Base-by-base conservation (phyloP, 306 rosid genomes). In the Cotoneaster glaucophyllus region DNA sequence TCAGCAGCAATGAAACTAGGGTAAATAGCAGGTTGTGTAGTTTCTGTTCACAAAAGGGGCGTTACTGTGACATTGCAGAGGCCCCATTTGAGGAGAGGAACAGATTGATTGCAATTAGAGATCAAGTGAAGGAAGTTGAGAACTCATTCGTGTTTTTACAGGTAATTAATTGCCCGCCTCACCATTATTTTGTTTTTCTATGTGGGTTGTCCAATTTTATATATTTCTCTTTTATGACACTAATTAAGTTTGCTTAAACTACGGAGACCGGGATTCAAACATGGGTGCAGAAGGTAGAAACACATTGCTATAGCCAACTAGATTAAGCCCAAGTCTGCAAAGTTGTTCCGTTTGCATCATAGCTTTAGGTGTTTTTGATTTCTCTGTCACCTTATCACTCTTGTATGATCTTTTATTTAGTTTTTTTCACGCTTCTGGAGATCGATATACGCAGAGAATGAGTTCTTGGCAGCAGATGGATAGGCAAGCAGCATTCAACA, bases 81-180 rank as follows among this genome's bases (percentile, higher is more conserved):
- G 74, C 67, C 67, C 79, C 77, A 74, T 81, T 74, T 70, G 76
- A 75, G 31, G 83, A 71, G 61, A 78, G 77, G 77, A 53, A 64
- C 50, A 81, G 57, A 45, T 28, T 82, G 82, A 76, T 85, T 66
- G 75, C 62, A 64, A 54, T 57, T 21, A 76, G 77, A 64, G 80
- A 85, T 57, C 76, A 79, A 34, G 37, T 85, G 15, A 81, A 71
- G 74, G 75, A 76, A 26, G 81, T 79, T 45, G 69, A 81, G 48
- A 63, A 79, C 77, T 67, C 4, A 10, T 71, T 81, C 69, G 34
- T 75, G 73, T 70, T 68, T 71, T 22, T 85, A 44, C 81, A 82
- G 81, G 85, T 85, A 64, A 48, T 31, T 1, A 39, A 31, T 34
- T 63, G 67, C 48, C 44, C 39, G 29, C 54, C 54, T 41, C 69